phyloP scores from a whole-genome alignment of 805 yeast species.

The Pichia manshurica region DNA sequence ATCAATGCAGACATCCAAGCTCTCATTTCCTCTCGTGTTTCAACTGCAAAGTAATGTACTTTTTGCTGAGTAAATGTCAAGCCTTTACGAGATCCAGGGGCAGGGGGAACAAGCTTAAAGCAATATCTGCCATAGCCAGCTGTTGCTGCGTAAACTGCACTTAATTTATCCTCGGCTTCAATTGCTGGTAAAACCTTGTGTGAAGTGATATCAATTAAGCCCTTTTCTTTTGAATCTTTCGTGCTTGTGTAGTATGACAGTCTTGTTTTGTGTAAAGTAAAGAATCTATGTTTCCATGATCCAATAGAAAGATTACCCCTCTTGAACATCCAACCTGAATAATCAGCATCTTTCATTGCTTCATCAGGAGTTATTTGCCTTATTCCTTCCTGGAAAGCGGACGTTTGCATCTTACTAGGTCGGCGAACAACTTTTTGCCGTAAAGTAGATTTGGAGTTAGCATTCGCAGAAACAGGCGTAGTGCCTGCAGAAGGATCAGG shows the following conservation, averaged over 20 bases:
- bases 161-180: conserved; percentile 69
- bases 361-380: conserved; percentile 68
- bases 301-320: conserved; percentile 78
- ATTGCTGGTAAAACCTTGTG: conserved; percentile 82
- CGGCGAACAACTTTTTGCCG: conserved; percentile 36
- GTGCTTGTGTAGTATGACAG: conserved; percentile 78
- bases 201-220: conserved; percentile 91
- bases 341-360: conserved; percentile 68
- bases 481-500: conserved; percentile 31
- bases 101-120: conserved; percentile 92
- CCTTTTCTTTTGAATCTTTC: conserved; percentile 79
- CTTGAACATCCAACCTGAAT: conserved; percentile 95
- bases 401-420: conserved; percentile 52
- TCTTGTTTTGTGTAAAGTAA: conserved; percentile 87
- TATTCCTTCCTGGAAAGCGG: conserved; percentile 87
- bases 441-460: conserved; percentile 34
- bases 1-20: conserved; percentile 91
- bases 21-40: conserved; percentile 84
- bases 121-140: conserved; percentile 93
- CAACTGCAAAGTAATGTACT: conserved; percentile 94
- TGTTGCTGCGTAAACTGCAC: conserved; percentile 85
- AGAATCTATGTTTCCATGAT: conserved; percentile 86
- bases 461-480: background rate
- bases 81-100: conserved; percentile 94
- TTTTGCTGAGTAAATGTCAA: conserved; percentile 94